phyloP scores from a whole-genome alignment of 2,329 filamentous ascomycete genomes.

The Fusarium sp. region DNA sequence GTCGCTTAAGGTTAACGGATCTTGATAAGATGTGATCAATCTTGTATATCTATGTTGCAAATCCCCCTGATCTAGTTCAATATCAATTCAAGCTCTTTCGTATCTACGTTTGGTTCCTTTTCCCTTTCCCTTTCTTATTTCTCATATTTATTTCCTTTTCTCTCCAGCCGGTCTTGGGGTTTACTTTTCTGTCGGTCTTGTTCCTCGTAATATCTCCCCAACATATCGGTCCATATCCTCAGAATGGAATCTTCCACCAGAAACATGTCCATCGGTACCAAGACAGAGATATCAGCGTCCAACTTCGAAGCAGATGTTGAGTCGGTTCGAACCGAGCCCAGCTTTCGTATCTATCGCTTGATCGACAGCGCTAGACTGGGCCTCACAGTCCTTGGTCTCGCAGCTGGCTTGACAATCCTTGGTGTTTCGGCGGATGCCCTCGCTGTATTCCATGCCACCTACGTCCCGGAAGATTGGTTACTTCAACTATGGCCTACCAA shows the following conservation, averaged over 20 bases:
- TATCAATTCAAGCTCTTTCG: constrained; percentile 3
- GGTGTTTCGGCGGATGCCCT: constrained; percentile 67
- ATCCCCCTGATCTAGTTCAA: constrained; percentile 1
- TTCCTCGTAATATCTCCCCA: constrained; percentile 1
- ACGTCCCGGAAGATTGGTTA: constrained; percentile 59
- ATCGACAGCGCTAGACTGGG: constrained; percentile 60
- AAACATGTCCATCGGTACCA: constrained; percentile 48
- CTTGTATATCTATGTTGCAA: constrained; percentile 39
- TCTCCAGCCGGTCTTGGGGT: constrained; percentile 23
- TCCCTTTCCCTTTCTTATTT: constrained; percentile 11
- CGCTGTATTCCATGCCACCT: constrained; percentile 66
- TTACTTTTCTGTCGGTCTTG: constrained; percentile 14
- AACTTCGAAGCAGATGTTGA: constrained; percentile 63
- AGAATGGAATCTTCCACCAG: constrained; percentile 26
- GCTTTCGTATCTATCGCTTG: constrained; percentile 53
- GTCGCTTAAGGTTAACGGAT: constrained; percentile 24
- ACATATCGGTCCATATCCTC: not conserved
- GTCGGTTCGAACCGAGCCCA: constrained; percentile 51
- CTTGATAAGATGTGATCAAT: constrained; percentile 30
- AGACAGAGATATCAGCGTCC: constrained; percentile 57
- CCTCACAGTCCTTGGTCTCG: constrained; percentile 62
- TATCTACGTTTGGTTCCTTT: not conserved
- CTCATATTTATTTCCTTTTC: constrained; percentile 12
- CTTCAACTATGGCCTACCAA: constrained; percentile 69
- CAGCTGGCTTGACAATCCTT: constrained; percentile 63